phyloP scores from a whole-genome alignment of 495 filamentous ascomycete species.

The Hypoxylon perforatum region DNA sequence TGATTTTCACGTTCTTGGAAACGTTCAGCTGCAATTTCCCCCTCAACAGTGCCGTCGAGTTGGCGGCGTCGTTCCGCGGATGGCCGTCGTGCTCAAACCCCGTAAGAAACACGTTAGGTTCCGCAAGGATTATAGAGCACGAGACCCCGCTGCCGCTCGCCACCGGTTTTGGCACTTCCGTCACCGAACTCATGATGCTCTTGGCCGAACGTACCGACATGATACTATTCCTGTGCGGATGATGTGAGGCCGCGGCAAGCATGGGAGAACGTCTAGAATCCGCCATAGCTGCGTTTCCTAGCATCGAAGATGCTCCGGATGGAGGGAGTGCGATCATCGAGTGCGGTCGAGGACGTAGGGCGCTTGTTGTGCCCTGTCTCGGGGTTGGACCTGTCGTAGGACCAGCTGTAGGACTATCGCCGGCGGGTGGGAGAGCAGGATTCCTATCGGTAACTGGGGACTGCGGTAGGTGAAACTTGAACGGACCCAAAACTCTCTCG shows the following conservation, averaged over 20 bases:
- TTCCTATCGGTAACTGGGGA: conserved; percentile 22
- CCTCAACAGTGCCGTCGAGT: conserved; percentile 81
- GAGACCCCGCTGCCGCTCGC: conserved; percentile 77
- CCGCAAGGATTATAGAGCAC: conserved; percentile 81
- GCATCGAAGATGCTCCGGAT: conserved; percentile 39
- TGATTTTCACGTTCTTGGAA: conserved; percentile 92
- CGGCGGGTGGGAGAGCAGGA: conserved; percentile 7
- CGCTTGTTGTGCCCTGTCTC: conserved; percentile 24
- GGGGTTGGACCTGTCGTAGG: too few species aligned
- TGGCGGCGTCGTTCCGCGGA: conserved; percentile 62
- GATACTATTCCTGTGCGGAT: conserved; percentile 54
- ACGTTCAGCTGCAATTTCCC: conserved; percentile 85
- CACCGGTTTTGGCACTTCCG: conserved; percentile 72
- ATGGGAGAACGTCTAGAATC: conserved; percentile 40
- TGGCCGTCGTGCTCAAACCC: conserved; percentile 88
- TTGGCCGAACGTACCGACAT: conserved; percentile 58
- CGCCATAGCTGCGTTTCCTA: conserved; percentile 35
- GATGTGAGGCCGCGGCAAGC: conserved; percentile 33
- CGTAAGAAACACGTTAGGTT: conserved; percentile 89
- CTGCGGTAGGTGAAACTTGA: conserved; percentile 42
- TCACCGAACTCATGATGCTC: conserved; percentile 53
- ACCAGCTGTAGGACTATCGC: conserved; percentile 13
- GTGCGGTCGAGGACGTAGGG: conserved; percentile 12
- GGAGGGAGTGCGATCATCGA: conserved; percentile 45
- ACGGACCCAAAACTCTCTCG: conserved; percentile 54